Evolutionary conservation across 192 early-diverging fungal species (phyloP), one percentile per base, ranked within the genome.

Genomic region (Chytriomyces confervae): DNA sequence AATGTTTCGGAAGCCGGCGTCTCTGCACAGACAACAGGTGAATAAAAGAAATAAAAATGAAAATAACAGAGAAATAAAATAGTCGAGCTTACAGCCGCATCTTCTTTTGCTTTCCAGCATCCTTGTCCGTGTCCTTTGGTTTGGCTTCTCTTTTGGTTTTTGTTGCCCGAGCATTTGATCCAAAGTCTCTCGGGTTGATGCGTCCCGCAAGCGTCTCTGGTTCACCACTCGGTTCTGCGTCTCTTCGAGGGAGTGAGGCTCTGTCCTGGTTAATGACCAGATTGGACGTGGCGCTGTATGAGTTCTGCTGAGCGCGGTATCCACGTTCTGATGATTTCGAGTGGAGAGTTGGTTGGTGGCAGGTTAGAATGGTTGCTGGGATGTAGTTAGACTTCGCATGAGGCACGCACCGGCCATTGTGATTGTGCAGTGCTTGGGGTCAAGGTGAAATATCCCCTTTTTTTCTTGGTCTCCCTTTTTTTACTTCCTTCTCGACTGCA

Each of bases 221-320:
- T 77, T 98, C 97, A n/a, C 96, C 97, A 47, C 93, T 95, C 18
- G 96, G 95, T 77, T 98, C 96, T 75, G 95, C 89, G 82, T 93
- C 92, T 51, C 96, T 90, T 43, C 95, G 92, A 47, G 92, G 90
- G 62, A 92, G 83, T 16, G 87, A 86, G 57, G 92, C 89, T 24
- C 98, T 89, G 82, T 97, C 95, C 16, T 95, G 93, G 49, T 95
- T 93, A 43, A 98, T 90, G 5, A 99, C 98, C 71, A 98, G 87
- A 88, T 97, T 99, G n/a, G 95, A 92, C 82, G 94, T 97, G 18
- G 94, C 94, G 6, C 95, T 82, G 75, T 88, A 89, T 66, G 57
- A 44, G 70, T 85, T 84, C 62, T 83, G 75, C 18, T 50, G 16
- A 16, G 60, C 46, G 36, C 80, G 64, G n/a, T 84, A 75, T 29